These are phyloP conservation scores for Chlorella vulgaris DNA, from an alignment of 139 green algal genomes.

Conservation along the genomic window DNA sequence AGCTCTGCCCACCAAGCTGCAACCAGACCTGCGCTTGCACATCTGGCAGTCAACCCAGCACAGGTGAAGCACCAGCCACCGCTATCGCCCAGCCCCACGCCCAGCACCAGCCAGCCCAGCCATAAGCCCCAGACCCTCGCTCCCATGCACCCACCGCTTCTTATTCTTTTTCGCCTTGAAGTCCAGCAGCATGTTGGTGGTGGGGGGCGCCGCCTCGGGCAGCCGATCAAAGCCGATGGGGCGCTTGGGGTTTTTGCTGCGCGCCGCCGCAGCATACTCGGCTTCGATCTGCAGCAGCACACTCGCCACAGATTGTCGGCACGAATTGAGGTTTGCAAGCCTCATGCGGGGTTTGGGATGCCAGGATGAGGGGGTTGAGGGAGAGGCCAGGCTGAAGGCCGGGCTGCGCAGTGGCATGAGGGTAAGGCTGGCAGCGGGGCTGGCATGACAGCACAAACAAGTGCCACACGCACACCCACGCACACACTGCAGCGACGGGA, in stretches of 20 bases:
- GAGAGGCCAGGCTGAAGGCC: neutral
- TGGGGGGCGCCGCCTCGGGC: constrained; percentile 40
- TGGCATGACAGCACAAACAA: too few species aligned
- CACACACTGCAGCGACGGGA: neutral
- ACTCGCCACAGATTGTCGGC: too few species aligned
- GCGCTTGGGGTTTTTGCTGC: constrained; percentile 33
- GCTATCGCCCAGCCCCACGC: neutral
- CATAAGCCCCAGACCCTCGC: neutral
- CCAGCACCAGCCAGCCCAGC: neutral
- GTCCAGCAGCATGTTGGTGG: constrained; percentile 52
- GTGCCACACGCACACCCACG: too few species aligned
- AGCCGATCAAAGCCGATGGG: constrained; percentile 52
- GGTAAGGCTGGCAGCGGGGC: too few species aligned
- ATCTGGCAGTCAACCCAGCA: too few species aligned
- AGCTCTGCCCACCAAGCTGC: too few species aligned
- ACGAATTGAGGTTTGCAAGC: too few species aligned
- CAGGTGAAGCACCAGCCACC: too few species aligned
- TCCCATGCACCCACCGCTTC: constrained; percentile 41
- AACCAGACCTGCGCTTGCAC: too few species aligned
- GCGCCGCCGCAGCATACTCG: constrained; percentile 42
- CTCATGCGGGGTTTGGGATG: neutral
- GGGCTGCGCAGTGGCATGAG: too few species aligned
- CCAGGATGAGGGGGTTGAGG: neutral
- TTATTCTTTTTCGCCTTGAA: constrained; percentile 51
- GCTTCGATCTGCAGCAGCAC: neutral